Evolutionary conservation across 1,284 basidiomycete species (phyloP), one percentile per base, ranked within the genome.

Genomic region (Malassezia arunalokei): DNA sequence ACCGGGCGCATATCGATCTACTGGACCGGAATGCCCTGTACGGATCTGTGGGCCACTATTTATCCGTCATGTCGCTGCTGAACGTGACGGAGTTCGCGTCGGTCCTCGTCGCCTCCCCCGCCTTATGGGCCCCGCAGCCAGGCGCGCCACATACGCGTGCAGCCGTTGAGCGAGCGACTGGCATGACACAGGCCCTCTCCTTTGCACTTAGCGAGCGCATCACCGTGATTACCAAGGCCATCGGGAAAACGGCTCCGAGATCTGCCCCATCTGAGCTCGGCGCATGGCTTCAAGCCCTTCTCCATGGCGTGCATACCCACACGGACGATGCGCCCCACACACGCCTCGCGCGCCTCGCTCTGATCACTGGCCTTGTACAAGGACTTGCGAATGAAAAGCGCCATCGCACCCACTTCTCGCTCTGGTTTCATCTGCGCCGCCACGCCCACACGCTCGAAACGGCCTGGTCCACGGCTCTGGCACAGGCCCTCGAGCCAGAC

Each of bases 11-110:
- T 35, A 55, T 71, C 37, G 60, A 63, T 12, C 49, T 69, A 17
- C 59, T 71, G 35, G 62, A 62, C 5, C 52, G 65, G 6, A 45
- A 51, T 40, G 58, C 61, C 0, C 60, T 71, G 8, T 68, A 62
- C 35, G 59, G 65, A n/a, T 58, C 67, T 46, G 65, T 71, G 47
- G 62, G 63, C 11, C 59, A 60, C 55, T 71, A 66, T 44, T 40
- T 68, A 8, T 59, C 64, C 30, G 62, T 60, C 33, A 50, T 71
- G 35, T 53, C 63, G 46, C 44, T 59, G 28, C 57, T 60, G 6
- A 59, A 64, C 37, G 51, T 65, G 6, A 43, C 54, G 30, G 60
- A 68, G 6, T 68, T 71, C 46, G 57, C 56, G 24, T 50, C 55
- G 32, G 43, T 57, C 24, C 51, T 71, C 42, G 63, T 49, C 28